A percentile compares a stretch with the other conserved stretches of the same genome.
Conservation (phyloP, 2,329 filamentous ascomycete genomes). For the Dactylonectria macrodidyma region DNA sequence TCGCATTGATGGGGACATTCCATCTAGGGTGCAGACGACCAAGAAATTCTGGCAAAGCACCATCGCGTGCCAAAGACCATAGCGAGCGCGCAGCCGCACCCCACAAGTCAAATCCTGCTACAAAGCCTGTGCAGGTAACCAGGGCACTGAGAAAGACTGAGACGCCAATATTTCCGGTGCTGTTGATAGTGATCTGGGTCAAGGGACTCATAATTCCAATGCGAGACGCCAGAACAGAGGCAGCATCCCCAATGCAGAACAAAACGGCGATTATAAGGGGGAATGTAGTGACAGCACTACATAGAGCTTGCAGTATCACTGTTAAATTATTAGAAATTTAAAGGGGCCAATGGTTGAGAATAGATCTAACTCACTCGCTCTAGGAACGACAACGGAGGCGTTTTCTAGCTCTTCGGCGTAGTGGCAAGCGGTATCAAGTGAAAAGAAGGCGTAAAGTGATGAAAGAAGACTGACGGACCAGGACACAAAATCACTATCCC, state of each 20-base stretch:
- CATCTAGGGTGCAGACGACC: slow-evolving; percentile 15
- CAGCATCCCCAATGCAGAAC: background rate
- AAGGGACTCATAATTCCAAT: slow-evolving; percentile 20
- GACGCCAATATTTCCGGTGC: slow-evolving; percentile 9
- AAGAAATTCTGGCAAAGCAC: slow-evolving; percentile 13
- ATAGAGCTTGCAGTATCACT: background rate
- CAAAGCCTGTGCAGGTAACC: slow-evolving; percentile 3
- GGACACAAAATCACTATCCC: background rate
- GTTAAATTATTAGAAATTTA: background rate
- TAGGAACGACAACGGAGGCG: background rate
- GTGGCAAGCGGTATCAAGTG: background rate
- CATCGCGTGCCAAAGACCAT: slow-evolving; percentile 25
- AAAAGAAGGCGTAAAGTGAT: slow-evolving; percentile 2
- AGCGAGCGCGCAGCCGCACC: slow-evolving; percentile 22
- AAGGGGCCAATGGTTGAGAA: background rate
- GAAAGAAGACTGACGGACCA: background rate
- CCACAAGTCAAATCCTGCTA: slow-evolving; percentile 22
- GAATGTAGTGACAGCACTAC: background rate
- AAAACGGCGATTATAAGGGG: background rate
- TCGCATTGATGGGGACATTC: slow-evolving; percentile 12
- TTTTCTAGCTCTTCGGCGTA: background rate
- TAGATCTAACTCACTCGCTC: background rate
- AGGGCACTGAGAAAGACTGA: slow-evolving; percentile 14
- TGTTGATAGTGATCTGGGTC: slow-evolving; percentile 20
- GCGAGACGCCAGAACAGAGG: background rate